These are phyloP conservation scores for Botrytis paeoniae DNA, from an alignment of 2,329 filamentous ascomycete genomes.

Conservation along the genomic window DNA sequence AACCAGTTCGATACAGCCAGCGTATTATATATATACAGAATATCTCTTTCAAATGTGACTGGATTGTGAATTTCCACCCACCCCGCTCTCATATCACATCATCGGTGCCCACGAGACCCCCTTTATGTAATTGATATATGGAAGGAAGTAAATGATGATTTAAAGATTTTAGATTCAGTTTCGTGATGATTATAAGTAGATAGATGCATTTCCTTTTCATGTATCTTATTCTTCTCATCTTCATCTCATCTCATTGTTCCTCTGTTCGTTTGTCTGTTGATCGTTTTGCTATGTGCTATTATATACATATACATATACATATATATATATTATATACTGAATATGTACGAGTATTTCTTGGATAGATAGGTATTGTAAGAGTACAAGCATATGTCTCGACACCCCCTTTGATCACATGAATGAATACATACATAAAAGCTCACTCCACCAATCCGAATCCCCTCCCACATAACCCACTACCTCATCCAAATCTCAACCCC, in stretches of 20 bases:
- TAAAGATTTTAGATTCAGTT: no score
- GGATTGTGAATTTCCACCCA: no score
- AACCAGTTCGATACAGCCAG: not conserved
- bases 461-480: not conserved
- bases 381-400: not conserved
- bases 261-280: not conserved
- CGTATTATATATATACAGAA: not conserved
- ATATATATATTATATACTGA: not conserved
- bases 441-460: not conserved
- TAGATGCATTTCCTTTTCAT: not conserved
- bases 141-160: no score
- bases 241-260: not conserved
- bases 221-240: not conserved
- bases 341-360: not conserved
- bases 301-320: not conserved
- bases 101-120: no score
- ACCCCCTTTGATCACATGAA: not conserved
- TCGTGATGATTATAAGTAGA: no score
- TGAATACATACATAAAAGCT: not conserved
- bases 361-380: not conserved
- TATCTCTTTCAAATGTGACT: no score
- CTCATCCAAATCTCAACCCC: conserved; percentile 36
- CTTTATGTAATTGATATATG: no score
- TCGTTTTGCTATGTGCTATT: not conserved
- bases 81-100: no score